Evolutionary conservation across 768 basidiomycete species (phyloP), one percentile per base, ranked within the genome.

Genomic region (Lentinula lateritia): DNA sequence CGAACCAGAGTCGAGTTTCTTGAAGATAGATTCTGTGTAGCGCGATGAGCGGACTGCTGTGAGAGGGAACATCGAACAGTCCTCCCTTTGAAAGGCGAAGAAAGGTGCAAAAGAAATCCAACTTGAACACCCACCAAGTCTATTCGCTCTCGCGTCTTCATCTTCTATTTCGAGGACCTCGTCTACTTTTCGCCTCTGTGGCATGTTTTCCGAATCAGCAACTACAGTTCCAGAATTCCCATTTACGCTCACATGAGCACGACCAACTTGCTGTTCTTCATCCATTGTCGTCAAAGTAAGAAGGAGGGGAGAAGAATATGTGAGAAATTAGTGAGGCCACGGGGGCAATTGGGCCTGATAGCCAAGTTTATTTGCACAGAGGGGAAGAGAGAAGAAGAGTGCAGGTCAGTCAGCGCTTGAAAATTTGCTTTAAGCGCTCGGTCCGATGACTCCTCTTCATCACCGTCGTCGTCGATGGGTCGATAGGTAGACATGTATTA

Each of bases 131-230:
- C 61, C 65, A 82, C 81, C 69, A 38, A 82, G 75, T 63, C 81
- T 69, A 9, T 68, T 62, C 55, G 75, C 76, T 63, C 80, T 76
- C 32, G 72, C 67, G 6, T 80, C 79, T 45, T 80, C 78, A 62
- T 80, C 78, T 66, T 83, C 81, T 60, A 80, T 75, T 46, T 83
- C 81, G 61, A 83, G 75, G 36, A 70, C 70, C 34, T 68, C 28
- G 2, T 28, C 70, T 61, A 61, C 41, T 28, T 28, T 43, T 12
- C n/a, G 10, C 20, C 63, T 69, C 48, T 39, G 50, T 18, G 60
- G 35, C 50, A 36, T 39, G 39, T 62, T 34, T 36, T n/a, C 46
- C 13, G 45, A 34, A 36, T 50, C 20, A 35, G 7, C 28, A 9
- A 35, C 50, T 15, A 32, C 32, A 34, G 7, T n/a, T 3, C n/a